phyloP scores from a whole-genome alignment of 1,284 basidiomycete genomes.

The Phaffia rhodozyma region DNA sequence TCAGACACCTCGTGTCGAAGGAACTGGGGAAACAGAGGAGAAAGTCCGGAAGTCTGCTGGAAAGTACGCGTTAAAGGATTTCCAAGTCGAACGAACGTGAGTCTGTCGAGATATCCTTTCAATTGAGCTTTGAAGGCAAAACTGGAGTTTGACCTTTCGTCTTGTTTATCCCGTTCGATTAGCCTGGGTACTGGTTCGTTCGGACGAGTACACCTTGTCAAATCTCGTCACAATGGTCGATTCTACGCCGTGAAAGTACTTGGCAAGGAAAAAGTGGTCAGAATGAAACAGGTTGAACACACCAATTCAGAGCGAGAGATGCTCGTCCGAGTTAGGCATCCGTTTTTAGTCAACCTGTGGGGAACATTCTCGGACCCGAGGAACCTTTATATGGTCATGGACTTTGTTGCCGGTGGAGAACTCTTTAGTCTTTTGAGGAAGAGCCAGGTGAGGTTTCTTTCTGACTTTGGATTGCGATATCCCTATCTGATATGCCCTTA shows the following conservation, averaged over 20 bases:
- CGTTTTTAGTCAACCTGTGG: conserved; percentile 97
- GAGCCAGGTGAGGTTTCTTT: conserved; percentile 53
- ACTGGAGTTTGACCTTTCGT: neutral
- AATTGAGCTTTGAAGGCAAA: neutral
- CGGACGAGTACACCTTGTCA: conserved; percentile 83
- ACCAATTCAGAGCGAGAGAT: conserved; percentile 92
- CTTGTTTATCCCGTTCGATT: no score
- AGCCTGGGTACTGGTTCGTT: conserved; percentile 83
- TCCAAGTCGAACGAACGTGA: conserved; percentile 40
- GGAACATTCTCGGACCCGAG: conserved; percentile 88
- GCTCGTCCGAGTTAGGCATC: conserved; percentile 78
- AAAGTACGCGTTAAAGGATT: conserved; percentile 40
- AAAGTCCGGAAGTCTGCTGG: conserved; percentile 39
- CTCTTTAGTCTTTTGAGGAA: conserved; percentile 81
- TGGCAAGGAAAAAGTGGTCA: conserved; percentile 85
- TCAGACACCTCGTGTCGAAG: neutral
- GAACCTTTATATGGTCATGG: conserved; percentile 99
- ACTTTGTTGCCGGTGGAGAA: conserved; percentile 96
- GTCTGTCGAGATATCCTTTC: conserved; percentile 16
- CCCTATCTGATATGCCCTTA: neutral
- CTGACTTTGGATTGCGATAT: neutral
- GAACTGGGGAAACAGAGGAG: neutral
- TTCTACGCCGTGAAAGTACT: conserved; percentile 94
- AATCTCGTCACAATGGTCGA: conserved; percentile 80
- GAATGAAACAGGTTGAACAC: conserved; percentile 94